Conservation (phyloP, 2,329 filamentous ascomycete species). For the Cordyceps cateniannulata region DNA sequence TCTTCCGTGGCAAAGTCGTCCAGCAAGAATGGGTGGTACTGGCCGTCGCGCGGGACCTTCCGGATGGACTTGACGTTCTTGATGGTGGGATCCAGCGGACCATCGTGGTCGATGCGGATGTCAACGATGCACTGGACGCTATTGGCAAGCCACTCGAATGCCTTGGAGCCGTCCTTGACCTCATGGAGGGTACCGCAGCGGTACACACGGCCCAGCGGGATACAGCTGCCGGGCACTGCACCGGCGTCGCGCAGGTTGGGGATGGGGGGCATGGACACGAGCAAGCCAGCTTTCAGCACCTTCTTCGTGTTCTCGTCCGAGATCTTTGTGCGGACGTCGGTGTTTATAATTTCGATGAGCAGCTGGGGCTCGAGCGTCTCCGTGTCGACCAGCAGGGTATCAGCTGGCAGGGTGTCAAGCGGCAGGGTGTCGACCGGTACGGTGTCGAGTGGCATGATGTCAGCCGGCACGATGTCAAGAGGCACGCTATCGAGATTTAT, state of each 20-base stretch:
- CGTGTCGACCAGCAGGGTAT: no score
- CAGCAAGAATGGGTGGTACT: constrained; percentile 31
- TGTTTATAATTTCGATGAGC: no score
- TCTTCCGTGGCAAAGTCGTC: constrained; percentile 34
- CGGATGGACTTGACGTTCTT: constrained; percentile 40
- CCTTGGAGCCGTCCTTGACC: constrained; percentile 24
- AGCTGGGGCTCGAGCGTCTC: no score
- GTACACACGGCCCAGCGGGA: constrained; percentile 37
- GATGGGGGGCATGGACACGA: constrained; percentile 38
- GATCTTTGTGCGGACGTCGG: constrained; percentile 34
- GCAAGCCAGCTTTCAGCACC: constrained; percentile 36
- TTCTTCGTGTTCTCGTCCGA: constrained; percentile 28
- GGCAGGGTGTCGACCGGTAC: constrained; percentile 30
- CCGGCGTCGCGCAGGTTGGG: constrained; percentile 49
- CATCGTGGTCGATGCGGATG: constrained; percentile 38
- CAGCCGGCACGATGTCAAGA: no score
- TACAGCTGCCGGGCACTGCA: constrained; percentile 32
- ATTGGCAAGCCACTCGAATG: constrained; percentile 28
- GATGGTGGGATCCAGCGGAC: constrained; percentile 38
- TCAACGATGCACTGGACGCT: constrained; percentile 44
- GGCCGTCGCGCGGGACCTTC: constrained; percentile 25
- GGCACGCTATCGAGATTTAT: no score
- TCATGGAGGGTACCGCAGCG: constrained; percentile 39
- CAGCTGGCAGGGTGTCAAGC: no score
- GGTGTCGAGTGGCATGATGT: constrained; percentile 19